Base-by-base conservation (phyloP, 2,329 filamentous ascomycete species). In the Cercospora nicotianae region DNA sequence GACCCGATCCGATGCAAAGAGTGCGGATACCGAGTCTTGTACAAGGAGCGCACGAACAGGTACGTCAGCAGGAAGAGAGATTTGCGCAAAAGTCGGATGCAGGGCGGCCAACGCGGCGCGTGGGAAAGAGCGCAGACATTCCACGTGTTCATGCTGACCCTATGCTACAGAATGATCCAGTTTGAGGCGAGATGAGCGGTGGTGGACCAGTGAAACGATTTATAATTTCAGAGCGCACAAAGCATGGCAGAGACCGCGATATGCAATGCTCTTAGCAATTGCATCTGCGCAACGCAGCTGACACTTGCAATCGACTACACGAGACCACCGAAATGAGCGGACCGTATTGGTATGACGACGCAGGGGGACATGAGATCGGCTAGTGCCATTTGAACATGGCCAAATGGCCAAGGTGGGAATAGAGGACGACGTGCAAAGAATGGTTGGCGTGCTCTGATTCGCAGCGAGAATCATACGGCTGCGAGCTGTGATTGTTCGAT, bases 11-110 rank as follows among this genome's bases (percentile, higher is more conserved):
- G 92, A 30, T 97, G 93, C 85, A 91, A 92, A 80, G 91, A 94
- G 82, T 99, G 95, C 80, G 95, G 95, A 7, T 95, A 97, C 77
- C 90, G 95, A 72, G 93, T 99, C 69, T 83, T 99, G 73, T 98
- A 98, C 83, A 99, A 99, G 87, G 92, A 97, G 87, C 84, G 95
- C 78, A 99, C 95, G 55, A 97, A 96, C 86, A 89, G 95, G 95
- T 97, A 80, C 81, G 90, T 83, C 64, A 28, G 20, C 33, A 23
- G 30, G 60, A 36, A 39, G n/a, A 39, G 16, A 48, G 42, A 42
- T 48, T 33, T 59, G 55, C 28, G 55, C 55, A 59, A 26, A 59
- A 23, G 31, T 59, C n/a, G 55, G 26, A 10, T 31, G 55, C 30
- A 36, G 28, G 10, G 55, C 18, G 16, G 26, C 13, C 28, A n/a